These are phyloP conservation scores for Trypanosoma platydactyli DNA, from an alignment of 208 protist species.

Conservation along the genomic window DNA sequence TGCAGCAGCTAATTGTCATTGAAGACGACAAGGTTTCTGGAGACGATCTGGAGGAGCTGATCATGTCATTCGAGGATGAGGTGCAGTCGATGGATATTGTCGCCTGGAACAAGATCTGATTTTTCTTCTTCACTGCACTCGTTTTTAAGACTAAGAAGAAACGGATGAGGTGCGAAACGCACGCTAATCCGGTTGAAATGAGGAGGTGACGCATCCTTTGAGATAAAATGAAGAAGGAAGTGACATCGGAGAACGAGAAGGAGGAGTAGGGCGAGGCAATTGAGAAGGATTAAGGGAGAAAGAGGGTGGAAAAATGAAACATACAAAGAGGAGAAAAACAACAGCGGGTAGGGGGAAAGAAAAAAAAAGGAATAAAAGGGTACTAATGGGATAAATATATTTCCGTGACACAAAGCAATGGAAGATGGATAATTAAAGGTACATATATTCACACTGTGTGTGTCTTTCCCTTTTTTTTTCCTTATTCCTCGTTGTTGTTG, in stretches of 20 bases:
- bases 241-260: background rate
- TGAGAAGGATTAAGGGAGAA: background rate
- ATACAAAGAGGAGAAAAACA: constrained; percentile 1
- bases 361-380: background rate
- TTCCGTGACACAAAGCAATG: no score
- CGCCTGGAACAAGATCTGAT: constrained; percentile 96
- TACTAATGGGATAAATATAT: background rate
- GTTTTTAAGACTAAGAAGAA: background rate
- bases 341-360: background rate
- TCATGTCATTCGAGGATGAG: constrained; percentile 92
- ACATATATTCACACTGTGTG: no score
- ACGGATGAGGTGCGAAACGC: no score
- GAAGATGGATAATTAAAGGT: background rate
- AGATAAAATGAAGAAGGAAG: background rate
- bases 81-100: constrained; percentile 96
- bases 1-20: constrained; percentile 93
- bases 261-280: no score
- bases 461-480: no score
- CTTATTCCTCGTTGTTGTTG: no score
- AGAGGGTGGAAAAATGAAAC: background rate
- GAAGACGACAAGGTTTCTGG: constrained; percentile 95
- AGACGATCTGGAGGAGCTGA: constrained; percentile 93
- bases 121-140: background rate
- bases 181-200: no score
- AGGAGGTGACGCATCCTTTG: background rate